Evolutionary conservation across 768 basidiomycete species (phyloP), one percentile per base, ranked within the genome.

Genomic region (Cystofilobasidium capitatum): DNA sequence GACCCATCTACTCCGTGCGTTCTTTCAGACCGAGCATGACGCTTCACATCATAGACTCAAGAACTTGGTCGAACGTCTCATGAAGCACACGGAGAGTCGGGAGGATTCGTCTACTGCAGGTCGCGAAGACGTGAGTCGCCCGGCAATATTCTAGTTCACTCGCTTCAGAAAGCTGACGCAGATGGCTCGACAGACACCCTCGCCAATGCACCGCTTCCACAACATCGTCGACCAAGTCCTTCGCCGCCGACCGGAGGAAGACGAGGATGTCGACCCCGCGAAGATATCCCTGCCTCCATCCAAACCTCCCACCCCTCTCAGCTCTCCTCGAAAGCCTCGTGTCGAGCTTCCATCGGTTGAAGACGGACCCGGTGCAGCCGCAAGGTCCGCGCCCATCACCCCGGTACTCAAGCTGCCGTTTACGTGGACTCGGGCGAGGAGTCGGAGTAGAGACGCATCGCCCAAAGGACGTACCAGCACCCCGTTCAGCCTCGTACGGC

Each of bases 221-320:
- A 20, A 55, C 51, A 13, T 55, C 51, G 51, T 55, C 51, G 51
- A 55, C 7, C 51, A 55, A n/a, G 51, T 55, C 31, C 29, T 55
- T 6, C 51, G 51, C 14, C 51, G 51, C 9, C 17, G 20, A 7
- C 45, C 7, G 20, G 45, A 49, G 6, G 45, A 49, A 8, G 20
- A 20, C 40, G 10, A 42, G 20, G 10, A 10, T 20, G 40, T 20
- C 20, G 40, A 42, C 40, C 45, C 45, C 10, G 45, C 10, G 20
- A 6, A 8, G 6, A 24, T 12, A 16, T 7, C 45, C 22, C 13
- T 49, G 9, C 22, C 45, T 49, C n/a, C n/a, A n/a, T n/a, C n/a
- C n/a, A n/a, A n/a, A n/a, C n/a, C n/a, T n/a, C n/a, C n/a, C n/a
- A n/a, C n/a, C n/a, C n/a, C n/a, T n/a, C n/a, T n/a, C n/a, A n/a